Conservation (phyloP, 768 basidiomycete genomes). For the Amanita phalloides region DNA sequence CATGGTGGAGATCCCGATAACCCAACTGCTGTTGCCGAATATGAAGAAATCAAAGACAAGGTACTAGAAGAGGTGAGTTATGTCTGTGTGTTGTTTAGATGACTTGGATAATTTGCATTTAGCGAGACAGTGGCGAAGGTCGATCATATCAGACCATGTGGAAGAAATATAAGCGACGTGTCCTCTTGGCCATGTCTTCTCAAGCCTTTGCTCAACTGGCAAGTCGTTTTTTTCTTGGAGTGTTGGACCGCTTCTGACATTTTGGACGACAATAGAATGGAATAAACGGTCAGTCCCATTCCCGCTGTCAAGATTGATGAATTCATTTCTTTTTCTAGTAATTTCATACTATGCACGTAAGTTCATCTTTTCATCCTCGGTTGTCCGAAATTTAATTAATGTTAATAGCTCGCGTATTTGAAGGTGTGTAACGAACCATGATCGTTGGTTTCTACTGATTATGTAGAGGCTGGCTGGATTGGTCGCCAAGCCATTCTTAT, state of each 20-base stretch:
- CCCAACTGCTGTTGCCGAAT: conserved; percentile 67
- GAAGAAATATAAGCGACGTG: conserved; percentile 76
- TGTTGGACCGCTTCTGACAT: neutral
- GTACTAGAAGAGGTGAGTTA: conserved; percentile 54
- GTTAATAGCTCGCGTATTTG: conserved; percentile 71
- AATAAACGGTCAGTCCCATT: conserved; percentile 64
- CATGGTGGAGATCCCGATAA: conserved; percentile 74
- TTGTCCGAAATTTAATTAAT: neutral
- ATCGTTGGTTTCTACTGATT: conserved; percentile 7
- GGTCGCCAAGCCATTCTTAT: conserved; percentile 90
- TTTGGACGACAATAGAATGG: conserved; percentile 57
- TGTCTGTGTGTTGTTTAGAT: neutral
- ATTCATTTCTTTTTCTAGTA: conserved; percentile 31
- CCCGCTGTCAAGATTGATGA: conserved; percentile 4
- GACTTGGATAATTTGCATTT: neutral
- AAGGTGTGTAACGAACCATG: conserved; percentile 38
- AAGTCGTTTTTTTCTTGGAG: conserved; percentile 18
- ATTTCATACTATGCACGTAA: conserved; percentile 92
- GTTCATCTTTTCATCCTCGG: conserved; percentile 15
- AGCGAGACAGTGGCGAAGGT: conserved; percentile 71
- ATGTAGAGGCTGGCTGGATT: conserved; percentile 85
- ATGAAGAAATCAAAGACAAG: conserved; percentile 78
- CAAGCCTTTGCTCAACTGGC: conserved; percentile 94
- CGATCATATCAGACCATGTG: conserved; percentile 78
- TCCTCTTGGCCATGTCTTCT: conserved; percentile 89